Conservation (phyloP, 2,329 filamentous ascomycete species). For the Fusarium verticillioides region DNA sequence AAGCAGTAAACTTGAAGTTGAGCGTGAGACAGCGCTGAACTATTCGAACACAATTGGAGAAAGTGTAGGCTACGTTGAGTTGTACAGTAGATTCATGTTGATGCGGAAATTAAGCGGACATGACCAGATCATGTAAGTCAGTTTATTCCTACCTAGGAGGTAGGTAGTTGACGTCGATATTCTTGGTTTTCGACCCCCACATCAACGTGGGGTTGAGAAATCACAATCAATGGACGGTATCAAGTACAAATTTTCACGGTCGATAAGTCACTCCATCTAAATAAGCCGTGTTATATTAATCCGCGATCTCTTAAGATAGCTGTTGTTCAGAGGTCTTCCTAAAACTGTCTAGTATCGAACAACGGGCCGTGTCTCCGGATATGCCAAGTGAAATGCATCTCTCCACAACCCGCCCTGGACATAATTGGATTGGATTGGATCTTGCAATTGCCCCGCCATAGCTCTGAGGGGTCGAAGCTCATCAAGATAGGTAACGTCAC, state of each 20-base stretch:
- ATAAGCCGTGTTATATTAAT: background rate
- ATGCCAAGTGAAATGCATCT: slow-evolving; percentile 25
- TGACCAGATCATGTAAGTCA: background rate
- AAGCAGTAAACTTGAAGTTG: background rate
- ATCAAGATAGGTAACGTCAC: slow-evolving; percentile 26
- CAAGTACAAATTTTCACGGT: background rate
- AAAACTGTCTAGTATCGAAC: slow-evolving; percentile 1
- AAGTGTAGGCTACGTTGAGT: background rate
- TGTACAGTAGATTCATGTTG: background rate
- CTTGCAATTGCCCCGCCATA: slow-evolving; percentile 21
- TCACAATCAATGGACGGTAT: background rate
- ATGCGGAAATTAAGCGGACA: slow-evolving; percentile 6
- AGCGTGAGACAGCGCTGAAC: background rate
- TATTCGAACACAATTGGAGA: background rate
- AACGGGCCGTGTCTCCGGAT: slow-evolving; percentile 6
- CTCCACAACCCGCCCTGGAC: slow-evolving; percentile 4
- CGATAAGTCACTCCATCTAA: background rate
- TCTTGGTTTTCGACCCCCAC: background rate
- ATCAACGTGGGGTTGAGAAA: background rate
- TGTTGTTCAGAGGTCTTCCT: background rate
- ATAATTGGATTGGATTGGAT: slow-evolving; percentile 15
- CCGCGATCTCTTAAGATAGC: background rate
- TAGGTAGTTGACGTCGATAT: background rate
- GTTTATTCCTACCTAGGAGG: background rate
- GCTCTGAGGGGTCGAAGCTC: slow-evolving; percentile 27